Base-by-base conservation (phyloP, 306 rosid genomes). In the Neltuma alba region DNA sequence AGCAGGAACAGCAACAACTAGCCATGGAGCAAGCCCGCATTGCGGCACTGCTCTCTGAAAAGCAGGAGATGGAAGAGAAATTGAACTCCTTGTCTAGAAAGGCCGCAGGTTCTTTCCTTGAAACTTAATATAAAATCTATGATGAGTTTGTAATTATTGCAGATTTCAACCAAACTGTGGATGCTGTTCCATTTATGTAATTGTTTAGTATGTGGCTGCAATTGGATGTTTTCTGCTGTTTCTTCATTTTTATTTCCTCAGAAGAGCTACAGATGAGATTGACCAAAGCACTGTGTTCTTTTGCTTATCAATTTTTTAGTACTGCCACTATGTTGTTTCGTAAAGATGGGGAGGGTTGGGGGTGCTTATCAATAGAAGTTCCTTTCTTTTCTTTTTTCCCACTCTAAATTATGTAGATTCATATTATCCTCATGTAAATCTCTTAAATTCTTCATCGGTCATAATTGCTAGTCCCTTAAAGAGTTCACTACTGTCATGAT, bases 61-160 rank as follows among this genome's bases (percentile, higher is more conserved):
- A 95, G 86, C 94, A 86, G 81, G 93, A 85, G 76, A 76, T 95
- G 85, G 97, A 91, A 79, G 93, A 91, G 84, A 90, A 89, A 77
- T 88, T 95, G 66, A 76, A 83, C 77, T 86, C 86, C 67, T 67
- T 88, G 72, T 82, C 91, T 20, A 76, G 41, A 76, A 87, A 50
- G 71, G 85, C 85, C 61, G 76, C 97, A 85, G 99, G 97, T 94
- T 78, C 79, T 61, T 34, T 67, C 52, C 63, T 16, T 75, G 27
- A 76, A 36, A 64, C 41, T 74, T 80, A n/a, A 40, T 15, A 40
- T 52, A 52, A 18, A 63, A 55, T 64, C 40, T 66, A 45, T 44
- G 23, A 48, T 77, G 31, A 70, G 58, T 30, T 23, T 79, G 52
- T 45, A 45, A 2, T 20, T 54, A 62, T 66, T 11, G 20, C 27